These are phyloP conservation scores for Fusarium subtropicale DNA, from an alignment of 2,329 filamentous ascomycete species.

Conservation along the genomic window DNA sequence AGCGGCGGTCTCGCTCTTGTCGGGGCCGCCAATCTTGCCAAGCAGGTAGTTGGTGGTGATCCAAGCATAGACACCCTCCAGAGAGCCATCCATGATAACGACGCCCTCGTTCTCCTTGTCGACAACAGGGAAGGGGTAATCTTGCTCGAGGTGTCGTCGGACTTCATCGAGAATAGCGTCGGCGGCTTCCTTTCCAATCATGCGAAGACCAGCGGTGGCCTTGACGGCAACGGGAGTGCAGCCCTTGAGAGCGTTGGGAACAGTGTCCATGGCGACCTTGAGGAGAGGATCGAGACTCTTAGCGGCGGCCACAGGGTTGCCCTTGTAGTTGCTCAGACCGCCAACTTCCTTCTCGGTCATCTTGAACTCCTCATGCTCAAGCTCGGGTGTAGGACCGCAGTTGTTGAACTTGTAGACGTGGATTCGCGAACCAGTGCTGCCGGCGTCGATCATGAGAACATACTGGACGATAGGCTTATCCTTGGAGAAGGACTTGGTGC, in stretches of 20 bases:
- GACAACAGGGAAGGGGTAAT: slow-evolving; percentile 95
- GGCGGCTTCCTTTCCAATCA: slow-evolving; percentile 84
- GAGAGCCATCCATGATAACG: slow-evolving; percentile 95
- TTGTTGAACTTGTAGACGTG: slow-evolving; percentile 99
- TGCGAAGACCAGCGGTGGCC: slow-evolving; percentile 91
- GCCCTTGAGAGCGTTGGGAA: slow-evolving; percentile 89
- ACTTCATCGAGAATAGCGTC: slow-evolving; percentile 88
- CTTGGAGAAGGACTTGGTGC: slow-evolving; percentile 83
- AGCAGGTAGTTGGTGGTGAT: slow-evolving; percentile 99
- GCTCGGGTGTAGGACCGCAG: slow-evolving; percentile 92
- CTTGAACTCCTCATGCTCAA: slow-evolving; percentile 92
- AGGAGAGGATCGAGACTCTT: slow-evolving; percentile 89
- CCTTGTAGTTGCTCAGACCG: slow-evolving; percentile 86
- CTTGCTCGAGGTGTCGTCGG: slow-evolving; percentile 82
- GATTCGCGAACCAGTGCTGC: slow-evolving; percentile 96
- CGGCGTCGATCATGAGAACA: slow-evolving; percentile 98
- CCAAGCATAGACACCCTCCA: slow-evolving; percentile 99
- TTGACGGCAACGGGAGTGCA: slow-evolving; percentile 98
- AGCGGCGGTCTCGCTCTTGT: slow-evolving; percentile 90
- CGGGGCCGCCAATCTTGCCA: slow-evolving; percentile 94
- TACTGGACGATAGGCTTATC: slow-evolving; percentile 97
- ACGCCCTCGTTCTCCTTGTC: slow-evolving; percentile 87
- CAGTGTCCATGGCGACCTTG: slow-evolving; percentile 83
- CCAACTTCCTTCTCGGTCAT: slow-evolving; percentile 90
- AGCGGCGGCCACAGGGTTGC: slow-evolving; percentile 87